Conservation (phyloP, 306 rosid genomes). For the Ammopiptanthus mongolicus region DNA sequence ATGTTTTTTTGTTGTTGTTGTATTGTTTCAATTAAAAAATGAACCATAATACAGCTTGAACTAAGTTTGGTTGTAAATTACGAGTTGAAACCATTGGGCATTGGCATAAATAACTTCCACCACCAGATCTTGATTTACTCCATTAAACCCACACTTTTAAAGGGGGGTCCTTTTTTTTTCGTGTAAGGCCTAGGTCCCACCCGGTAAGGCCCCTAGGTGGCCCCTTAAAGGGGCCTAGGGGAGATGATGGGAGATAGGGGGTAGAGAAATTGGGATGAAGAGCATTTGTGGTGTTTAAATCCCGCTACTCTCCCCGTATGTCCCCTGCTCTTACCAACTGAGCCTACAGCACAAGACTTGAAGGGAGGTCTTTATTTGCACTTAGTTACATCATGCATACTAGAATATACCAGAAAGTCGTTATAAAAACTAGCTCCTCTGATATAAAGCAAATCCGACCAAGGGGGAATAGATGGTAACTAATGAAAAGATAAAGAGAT, state of each 20-base stretch:
- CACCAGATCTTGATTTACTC: neutral
- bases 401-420: slow-evolving; percentile 9
- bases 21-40: neutral
- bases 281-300: too few species aligned
- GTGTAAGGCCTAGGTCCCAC: neutral
- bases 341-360: neutral
- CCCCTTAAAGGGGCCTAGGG: too few species aligned
- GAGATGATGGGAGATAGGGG: too few species aligned
- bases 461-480: neutral
- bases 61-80: neutral
- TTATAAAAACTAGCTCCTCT: neutral
- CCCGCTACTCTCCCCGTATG: too few species aligned
- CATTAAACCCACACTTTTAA: neutral
- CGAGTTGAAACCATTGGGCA: neutral
- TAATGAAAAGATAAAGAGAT: slow-evolving; percentile 23
- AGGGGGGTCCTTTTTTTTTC: neutral
- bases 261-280: too few species aligned
- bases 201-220: neutral
- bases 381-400: slow-evolving; percentile 15
- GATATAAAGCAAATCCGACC: slow-evolving; percentile 5
- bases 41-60: neutral
- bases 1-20: neutral
- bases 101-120: neutral
- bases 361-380: neutral
- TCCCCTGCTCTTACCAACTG: neutral